Base-by-base conservation (phyloP, 495 filamentous ascomycete species). In the Pseudomonodictys pantanalensis region DNA sequence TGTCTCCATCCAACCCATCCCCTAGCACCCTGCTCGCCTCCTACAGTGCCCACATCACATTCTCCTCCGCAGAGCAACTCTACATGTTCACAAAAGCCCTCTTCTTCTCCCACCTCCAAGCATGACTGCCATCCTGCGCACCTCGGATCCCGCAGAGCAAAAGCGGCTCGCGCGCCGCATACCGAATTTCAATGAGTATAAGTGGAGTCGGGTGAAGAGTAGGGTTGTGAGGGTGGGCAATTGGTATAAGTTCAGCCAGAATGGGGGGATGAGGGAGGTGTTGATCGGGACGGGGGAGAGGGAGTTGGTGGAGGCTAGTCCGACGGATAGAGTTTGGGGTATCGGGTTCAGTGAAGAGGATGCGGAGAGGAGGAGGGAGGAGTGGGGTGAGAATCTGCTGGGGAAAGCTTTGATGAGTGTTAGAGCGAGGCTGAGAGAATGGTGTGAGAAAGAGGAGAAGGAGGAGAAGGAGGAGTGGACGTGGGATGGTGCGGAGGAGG, bases 361-460 rank as follows among this genome's bases (percentile, higher is more conserved):
- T 58, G 84, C 82, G 1, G 75, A 68, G 50, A 52, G n/a, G 10
- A 78, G 72, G 54, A 73, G 80, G 23, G 64, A 66, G 24, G 56
- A 70, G 33, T 89, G 86, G 86, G 86, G 86, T 43, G 52, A 80
- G 72, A 90, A 89, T 72, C 64, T 87, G 54, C 66, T 89, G 58
- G 86, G 86, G 7, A 84, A 83, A 71, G 78, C 76, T 6, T 60
- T 83, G 57, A 78, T 76, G 69, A 60, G 71, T 62, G 75, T 83
- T 28, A 71, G 77, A 58, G 65, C 67, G 24, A 75, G 73, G 60
- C 65, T 79, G 23, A 62, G 70, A 57, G 56, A 8, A n/a, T 12
- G 17, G 10, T 25, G 24, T 5, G 8, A 6, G 51, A 30, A 66
- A 62, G 58, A 67, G 63, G 60, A 23, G 28, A 29, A 8, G 35